phyloP scores from a whole-genome alignment of 148 eudicot species.

The Rhododendron ferrugineum region DNA sequence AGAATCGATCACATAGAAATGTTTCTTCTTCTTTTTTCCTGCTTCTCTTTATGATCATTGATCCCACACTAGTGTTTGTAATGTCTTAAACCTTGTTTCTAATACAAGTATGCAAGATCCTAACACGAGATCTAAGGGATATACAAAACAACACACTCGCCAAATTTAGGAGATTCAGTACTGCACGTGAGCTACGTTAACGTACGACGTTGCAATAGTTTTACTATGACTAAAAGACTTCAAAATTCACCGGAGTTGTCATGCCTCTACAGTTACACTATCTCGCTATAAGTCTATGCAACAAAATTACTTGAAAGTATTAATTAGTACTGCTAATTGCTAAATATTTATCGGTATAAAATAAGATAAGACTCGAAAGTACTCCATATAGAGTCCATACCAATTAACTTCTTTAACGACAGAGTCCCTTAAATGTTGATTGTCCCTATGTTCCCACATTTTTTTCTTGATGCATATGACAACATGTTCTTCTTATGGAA shows the following conservation, averaged over 20 bases:
- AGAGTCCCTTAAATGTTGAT: constrained; percentile 11
- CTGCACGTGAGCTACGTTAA: not conserved
- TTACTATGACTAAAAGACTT: not conserved
- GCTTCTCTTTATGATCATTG: constrained; percentile 1
- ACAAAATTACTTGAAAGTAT: not conserved
- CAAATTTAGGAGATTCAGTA: not conserved
- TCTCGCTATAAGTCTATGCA: constrained; percentile 1
- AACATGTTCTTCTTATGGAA: not conserved
- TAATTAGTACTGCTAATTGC: no score
- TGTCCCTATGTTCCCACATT: constrained; percentile 4
- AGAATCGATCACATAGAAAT: not conserved
- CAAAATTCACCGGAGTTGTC: constrained; percentile 1
- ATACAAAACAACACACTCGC: not conserved
- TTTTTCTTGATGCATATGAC: not conserved
- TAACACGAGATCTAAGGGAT: no score
- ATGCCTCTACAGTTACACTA: no score
- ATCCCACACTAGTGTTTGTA: not conserved
- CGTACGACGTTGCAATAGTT: not conserved
- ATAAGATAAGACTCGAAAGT: not conserved
- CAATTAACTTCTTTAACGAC: not conserved
- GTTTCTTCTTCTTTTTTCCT: not conserved
- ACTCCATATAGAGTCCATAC: no score
- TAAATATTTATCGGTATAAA: not conserved
- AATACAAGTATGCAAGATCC: not conserved
- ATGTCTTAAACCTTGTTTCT: not conserved